phyloP scores from a whole-genome alignment of 139 green algal species.

The Asterochloris erici region DNA sequence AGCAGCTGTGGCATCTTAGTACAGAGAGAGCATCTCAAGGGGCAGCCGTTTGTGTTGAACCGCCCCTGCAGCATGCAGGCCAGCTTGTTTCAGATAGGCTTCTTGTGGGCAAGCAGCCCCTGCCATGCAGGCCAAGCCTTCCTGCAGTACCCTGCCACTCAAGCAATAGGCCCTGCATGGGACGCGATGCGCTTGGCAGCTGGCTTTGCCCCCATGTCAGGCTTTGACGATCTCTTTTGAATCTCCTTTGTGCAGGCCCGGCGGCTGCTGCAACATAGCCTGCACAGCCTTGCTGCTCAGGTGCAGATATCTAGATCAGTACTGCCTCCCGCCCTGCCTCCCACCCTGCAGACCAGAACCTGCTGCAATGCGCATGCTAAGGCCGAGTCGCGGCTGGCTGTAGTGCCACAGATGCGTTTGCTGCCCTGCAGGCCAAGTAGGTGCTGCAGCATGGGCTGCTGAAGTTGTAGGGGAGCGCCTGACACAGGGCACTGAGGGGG shows the following conservation, averaged over 20 bases:
- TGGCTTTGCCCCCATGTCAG: too few species aligned
- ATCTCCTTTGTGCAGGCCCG: background rate
- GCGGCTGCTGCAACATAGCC: background rate
- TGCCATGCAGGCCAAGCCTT: background rate
- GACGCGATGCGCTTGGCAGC: background rate
- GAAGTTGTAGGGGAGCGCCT: constrained; percentile 14
- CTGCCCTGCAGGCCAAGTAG: background rate
- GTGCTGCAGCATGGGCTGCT: constrained; percentile 6
- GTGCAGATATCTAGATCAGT: too few species aligned
- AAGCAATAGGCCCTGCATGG: background rate
- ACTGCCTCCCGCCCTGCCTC: too few species aligned
- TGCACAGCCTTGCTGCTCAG: background rate
- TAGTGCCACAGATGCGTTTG: too few species aligned
- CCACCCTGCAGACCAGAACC: background rate
- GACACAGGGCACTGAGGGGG: background rate
- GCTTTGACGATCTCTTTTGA: too few species aligned
- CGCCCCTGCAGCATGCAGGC: too few species aligned
- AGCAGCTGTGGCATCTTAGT: too few species aligned
- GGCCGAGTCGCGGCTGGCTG: too few species aligned
- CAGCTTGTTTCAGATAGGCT: too few species aligned
- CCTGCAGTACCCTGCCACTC: background rate
- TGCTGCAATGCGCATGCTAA: background rate
- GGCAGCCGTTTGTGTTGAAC: too few species aligned
- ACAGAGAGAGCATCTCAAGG: too few species aligned
- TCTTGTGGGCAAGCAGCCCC: background rate